Base-by-base conservation (phyloP, 108 stramenopile genomes). In the Phaeodactylum tricornutum region DNA sequence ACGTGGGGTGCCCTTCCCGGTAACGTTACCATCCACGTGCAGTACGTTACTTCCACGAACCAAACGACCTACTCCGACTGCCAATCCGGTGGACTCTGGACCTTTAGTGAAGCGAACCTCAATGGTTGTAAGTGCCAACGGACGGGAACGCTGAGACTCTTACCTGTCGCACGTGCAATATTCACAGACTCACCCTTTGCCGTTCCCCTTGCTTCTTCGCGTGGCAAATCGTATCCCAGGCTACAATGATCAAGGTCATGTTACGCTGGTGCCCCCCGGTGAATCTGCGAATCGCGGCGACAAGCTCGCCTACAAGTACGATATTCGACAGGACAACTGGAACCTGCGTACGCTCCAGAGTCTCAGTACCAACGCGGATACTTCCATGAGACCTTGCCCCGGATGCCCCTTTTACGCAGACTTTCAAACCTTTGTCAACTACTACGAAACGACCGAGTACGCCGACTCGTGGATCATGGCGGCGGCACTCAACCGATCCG, bases 381-480 rank as follows among this genome's bases (percentile, higher is more conserved):
- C 58, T 7, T 58, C 58, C 31, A 59, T 73, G 67, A 45, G 21
- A 29, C 43, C 47, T 9, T 69, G 66, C 11, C 24, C 38, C n/a
- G 26, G 53, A 20, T 59, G 57, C 29, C 46, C 54, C 4, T 64
- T 45, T 23, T 60, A 72, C 53, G 19, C 21, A 14, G 68, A 69
- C 12, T 80, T 55, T 49, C 35, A 41, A 31, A 66, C 62, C 31
- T 76, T 71, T 24, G 47, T 55, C 17, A 47, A 71, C n/a, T 80
- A 76, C 50, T 80, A 75, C 55, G 78, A 68, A 27, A 49, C 47
- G 20, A 29, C 39, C 28, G 59, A 61, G 28, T 80, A 80, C 46
- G 79, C 64, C n/a, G 57, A 76, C 32, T 38, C 69, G 19, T 66
- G 71, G 63, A 61, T 76, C 37, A 47, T 39, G 11, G 61, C 67